phyloP scores from a whole-genome alignment of 768 basidiomycete genomes.

The Tubosaeta sp. region DNA sequence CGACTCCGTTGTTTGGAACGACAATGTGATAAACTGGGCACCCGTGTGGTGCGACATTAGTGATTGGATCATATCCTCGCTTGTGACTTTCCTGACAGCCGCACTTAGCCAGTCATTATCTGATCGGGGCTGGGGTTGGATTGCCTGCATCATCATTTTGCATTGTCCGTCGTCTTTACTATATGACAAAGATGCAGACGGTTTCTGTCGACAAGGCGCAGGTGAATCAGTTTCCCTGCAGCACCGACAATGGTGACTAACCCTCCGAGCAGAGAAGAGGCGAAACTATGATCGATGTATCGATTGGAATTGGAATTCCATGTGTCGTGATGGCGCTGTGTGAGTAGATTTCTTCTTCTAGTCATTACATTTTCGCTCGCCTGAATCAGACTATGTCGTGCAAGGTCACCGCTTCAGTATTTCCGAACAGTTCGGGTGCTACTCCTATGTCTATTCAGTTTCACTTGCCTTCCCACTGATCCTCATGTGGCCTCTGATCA shows the following conservation, averaged over 20 bases:
- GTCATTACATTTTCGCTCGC: not conserved
- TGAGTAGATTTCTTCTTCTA: conserved; percentile 10
- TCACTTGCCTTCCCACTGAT: conserved; percentile 12
- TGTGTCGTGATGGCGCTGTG: conserved; percentile 30
- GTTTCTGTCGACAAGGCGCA: conserved; percentile 12
- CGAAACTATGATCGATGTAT: conserved; percentile 38
- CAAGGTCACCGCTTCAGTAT: conserved; percentile 24
- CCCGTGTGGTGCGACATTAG: conserved; percentile 58
- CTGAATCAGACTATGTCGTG: conserved; percentile 21
- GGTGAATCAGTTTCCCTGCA: conserved; percentile 13
- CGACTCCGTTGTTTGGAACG: conserved; percentile 37
- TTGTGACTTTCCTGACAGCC: not conserved
- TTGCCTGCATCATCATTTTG: conserved; percentile 53
- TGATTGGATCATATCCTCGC: conserved; percentile 12
- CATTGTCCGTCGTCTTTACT: conserved; percentile 63
- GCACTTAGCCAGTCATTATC: conserved; percentile 39
- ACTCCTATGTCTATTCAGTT: conserved; percentile 2
- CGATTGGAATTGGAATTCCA: conserved; percentile 36
- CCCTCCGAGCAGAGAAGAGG: conserved; percentile 38
- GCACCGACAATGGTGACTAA: not conserved
- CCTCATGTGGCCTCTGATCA: conserved; percentile 12
- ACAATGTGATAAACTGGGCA: conserved; percentile 27
- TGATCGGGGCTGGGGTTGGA: conserved; percentile 41
- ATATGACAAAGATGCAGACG: conserved; percentile 34
- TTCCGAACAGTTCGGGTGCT: conserved; percentile 26